A percentile compares a stretch with the other conserved stretches of the same genome.
phyloP scores from a whole-genome alignment of 768 basidiomycete genomes.

The Cantharellus anzutake region DNA sequence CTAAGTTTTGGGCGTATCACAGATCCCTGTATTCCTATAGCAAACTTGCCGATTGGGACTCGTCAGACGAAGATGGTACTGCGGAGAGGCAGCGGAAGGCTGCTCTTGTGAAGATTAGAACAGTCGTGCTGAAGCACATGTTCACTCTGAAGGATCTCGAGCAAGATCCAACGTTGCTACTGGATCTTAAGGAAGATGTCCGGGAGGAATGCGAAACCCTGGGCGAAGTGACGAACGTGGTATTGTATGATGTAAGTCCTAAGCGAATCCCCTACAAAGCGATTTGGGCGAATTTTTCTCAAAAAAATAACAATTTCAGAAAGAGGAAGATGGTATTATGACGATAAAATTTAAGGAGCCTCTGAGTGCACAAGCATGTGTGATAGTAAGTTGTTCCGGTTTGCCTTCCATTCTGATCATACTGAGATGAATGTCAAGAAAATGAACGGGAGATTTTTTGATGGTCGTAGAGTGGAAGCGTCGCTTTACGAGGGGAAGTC shows the following conservation, averaged over 20 bases:
- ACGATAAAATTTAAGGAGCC: slow-evolving; percentile 91
- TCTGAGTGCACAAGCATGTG: slow-evolving; percentile 81
- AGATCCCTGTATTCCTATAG: slow-evolving; percentile 22
- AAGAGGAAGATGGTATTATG: slow-evolving; percentile 86
- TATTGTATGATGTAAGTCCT: slow-evolving; percentile 72
- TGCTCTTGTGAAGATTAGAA: slow-evolving; percentile 33
- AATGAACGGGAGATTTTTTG: slow-evolving; percentile 90
- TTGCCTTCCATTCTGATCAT: background rate
- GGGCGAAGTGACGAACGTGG: slow-evolving; percentile 90
- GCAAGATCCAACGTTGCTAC: slow-evolving; percentile 62
- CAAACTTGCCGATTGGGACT: slow-evolving; percentile 87
- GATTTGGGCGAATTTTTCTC: background rate
- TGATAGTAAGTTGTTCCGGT: slow-evolving; percentile 36
- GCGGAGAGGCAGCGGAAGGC: slow-evolving; percentile 34
- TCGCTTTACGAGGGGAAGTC: slow-evolving; percentile 54
- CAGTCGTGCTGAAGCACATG: slow-evolving; percentile 92
- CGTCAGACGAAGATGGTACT: slow-evolving; percentile 82
- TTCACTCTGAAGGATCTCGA: slow-evolving; percentile 75
- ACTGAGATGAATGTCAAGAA: slow-evolving; percentile 29
- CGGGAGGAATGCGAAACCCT: slow-evolving; percentile 78
- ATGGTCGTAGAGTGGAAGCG: slow-evolving; percentile 66
- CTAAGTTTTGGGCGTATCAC: background rate
- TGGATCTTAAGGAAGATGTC: slow-evolving; percentile 93
- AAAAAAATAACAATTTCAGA: slow-evolving; percentile 25
- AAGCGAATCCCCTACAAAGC: slow-evolving; percentile 8